Base-by-base conservation (phyloP, 805 yeast species). In the Wickerhamiella spandovensis region DNA sequence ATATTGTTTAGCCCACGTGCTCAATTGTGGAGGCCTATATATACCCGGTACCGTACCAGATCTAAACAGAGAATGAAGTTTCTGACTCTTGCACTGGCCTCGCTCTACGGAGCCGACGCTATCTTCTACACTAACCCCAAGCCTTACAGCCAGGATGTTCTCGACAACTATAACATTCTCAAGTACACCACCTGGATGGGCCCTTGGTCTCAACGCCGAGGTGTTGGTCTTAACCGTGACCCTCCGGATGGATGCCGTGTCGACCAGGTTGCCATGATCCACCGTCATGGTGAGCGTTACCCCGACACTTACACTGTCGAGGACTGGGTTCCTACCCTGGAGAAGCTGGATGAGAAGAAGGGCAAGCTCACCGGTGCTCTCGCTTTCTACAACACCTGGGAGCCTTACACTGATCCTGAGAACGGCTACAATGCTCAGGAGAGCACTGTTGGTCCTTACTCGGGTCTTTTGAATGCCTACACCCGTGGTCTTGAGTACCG, bases 201-300 rank as follows among this genome's bases (percentile, higher is more conserved):
- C 0, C 83, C 83, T 9, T 78, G 70, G 58, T 58, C 71, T 12
- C 73, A 48, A 49, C 67, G 72, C 48, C 66, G 70, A 3, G 79
- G 81, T 0, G 71, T 58, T 52, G 83, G 84, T 15, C 73, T 79
- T 44, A 67, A 70, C 44, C 67, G 76, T 43, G 77, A 74, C 21
- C 64, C 75, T 2, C 84, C 84, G 15, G 62, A 57, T 1, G 70
- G 70, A 37, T 77, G 82, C 60, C 56, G 62, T 0, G 68, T 77
- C 44, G 77, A 76, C 54, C 82, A 78, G 59, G 82, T 76, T 9
- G 74, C 74, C 54, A 59, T 73, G 55, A 56, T 73, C 30, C 66
- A 70, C 50, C 71, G 84, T 55, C 84, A 79, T 54, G 83, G 82
- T 13, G 84, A 77, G 59, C 67, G 84, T 48, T 78, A 67, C 59